Conservation (phyloP, 805 yeast species). For the Suhomyces pyralidae region DNA sequence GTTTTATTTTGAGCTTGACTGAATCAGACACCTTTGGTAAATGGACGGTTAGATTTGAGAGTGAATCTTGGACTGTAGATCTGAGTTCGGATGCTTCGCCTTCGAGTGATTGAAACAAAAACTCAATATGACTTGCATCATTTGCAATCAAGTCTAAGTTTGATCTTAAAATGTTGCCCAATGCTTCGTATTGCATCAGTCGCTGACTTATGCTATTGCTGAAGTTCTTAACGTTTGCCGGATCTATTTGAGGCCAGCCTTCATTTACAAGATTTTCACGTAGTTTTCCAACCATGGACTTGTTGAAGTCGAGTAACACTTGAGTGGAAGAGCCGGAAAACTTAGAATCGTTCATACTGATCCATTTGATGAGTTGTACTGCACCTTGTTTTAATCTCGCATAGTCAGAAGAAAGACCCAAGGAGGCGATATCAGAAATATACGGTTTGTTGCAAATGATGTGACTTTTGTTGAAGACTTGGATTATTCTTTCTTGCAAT, state of each 20-base stretch:
- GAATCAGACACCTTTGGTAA: conserved; percentile 37
- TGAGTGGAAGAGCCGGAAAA: conserved; percentile 5
- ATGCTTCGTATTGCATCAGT: conserved; percentile 69
- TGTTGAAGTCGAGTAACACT: conserved; percentile 28
- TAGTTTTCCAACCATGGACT: conserved; percentile 49
- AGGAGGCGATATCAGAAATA: conserved; percentile 49
- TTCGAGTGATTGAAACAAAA: conserved; percentile 66
- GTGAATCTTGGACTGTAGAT: conserved; percentile 66
- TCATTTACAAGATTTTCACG: conserved; percentile 51
- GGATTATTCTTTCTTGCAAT: conserved; percentile 56
- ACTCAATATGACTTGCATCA: conserved; percentile 55
- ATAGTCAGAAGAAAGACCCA: conserved; percentile 59
- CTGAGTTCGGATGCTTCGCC: conserved; percentile 63
- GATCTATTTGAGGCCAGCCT: conserved; percentile 56
- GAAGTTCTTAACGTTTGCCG: conserved; percentile 33
- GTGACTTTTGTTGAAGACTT: conserved; percentile 50
- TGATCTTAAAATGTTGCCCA: conserved; percentile 61
- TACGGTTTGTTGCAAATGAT: conserved; percentile 41
- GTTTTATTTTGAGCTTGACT: conserved; percentile 43
- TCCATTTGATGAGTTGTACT: conserved; percentile 64
- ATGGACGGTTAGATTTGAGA: conserved; percentile 55
- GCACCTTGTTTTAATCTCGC: conserved; percentile 53
- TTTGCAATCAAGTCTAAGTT: conserved; percentile 38
- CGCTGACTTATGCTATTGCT: conserved; percentile 44
- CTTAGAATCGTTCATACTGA: conserved; percentile 24